Base-by-base conservation (phyloP, 1,284 basidiomycete species). In the Apiotrichum gamsii region DNA sequence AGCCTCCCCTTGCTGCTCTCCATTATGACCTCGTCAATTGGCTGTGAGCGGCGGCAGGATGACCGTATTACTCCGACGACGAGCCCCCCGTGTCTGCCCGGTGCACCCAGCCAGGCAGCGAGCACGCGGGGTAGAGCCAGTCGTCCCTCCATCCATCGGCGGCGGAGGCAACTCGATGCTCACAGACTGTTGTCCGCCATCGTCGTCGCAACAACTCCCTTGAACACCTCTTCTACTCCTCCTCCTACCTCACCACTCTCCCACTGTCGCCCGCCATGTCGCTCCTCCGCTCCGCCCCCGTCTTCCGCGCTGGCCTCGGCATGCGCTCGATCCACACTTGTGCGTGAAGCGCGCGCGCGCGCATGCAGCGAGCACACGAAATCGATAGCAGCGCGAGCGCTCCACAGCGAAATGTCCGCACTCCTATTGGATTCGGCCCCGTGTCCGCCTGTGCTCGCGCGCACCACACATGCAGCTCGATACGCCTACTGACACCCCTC, bases 271-370 rank as follows among this genome's bases (percentile, higher is more conserved):
- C 16, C 54, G 51, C 39, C 51, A 69, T 69, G 66, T 67, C 66
- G 25, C 44, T 70, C 59, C 45, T 62, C 52, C 57, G 65, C 40
- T 58, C 66, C 23, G 43, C 57, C 39, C 55, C 57, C 33, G 52
- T 57, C 32, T 34, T 60, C 34, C 57, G 61, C 28, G 40, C 57
- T 31, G 64, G 58, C 36, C 56, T 69, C 21, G 65, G 67, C 43
- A 51, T 62, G 30, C 58, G 67, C 38, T 47, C 49, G 4, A 45
- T 70, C 42, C 61, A 63, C 52, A 62, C 63, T 46, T 63, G 67
- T 70, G 48, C 37, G 67, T 64, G 31, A 13, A 13, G n/a, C 18
- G 3, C 9, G 10, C 8, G 16, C 14, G 19, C 41, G 11, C 16
- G 23, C 21, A 34, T 23, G 28, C 6, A 33, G n/a, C n/a, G n/a